Evolutionary conservation across 2,329 filamentous ascomycete genomes (phyloP).

Genomic region (Microdochium paspali): DNA sequence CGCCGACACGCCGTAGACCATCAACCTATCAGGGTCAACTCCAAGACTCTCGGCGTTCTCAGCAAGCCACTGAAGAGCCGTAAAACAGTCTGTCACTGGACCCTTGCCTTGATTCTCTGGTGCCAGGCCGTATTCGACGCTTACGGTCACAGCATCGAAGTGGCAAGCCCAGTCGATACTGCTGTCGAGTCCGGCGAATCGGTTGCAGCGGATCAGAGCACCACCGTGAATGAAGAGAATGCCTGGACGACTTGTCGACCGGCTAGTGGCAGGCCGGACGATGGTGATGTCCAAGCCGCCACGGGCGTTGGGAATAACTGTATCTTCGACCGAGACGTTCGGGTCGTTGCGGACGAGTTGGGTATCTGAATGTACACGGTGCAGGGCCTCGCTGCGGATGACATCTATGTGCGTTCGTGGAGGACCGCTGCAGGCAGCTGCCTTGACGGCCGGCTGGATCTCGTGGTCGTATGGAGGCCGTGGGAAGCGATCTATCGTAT

Average conservation of each 20-base stretch:
- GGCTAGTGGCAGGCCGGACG: slow-evolving; percentile 9
- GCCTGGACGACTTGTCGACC: slow-evolving; percentile 8
- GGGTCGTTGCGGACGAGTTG: slow-evolving; percentile 15
- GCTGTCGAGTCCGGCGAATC: slow-evolving; percentile 20
- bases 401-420: slow-evolving; percentile 17
- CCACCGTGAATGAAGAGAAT: slow-evolving; percentile 22
- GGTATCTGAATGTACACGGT: slow-evolving; percentile 14
- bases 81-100: slow-evolving; percentile 26
- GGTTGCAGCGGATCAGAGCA: slow-evolving; percentile 18
- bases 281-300: slow-evolving; percentile 12
- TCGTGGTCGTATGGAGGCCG: slow-evolving; percentile 18
- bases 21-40: slow-evolving; percentile 35
- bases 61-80: slow-evolving; percentile 21
- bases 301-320: slow-evolving; percentile 14
- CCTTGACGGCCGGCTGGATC: slow-evolving; percentile 13
- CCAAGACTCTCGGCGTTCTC: slow-evolving; percentile 21
- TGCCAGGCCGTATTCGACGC: slow-evolving; percentile 21
- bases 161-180: slow-evolving; percentile 19
- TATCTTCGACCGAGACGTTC: slow-evolving; percentile 15
- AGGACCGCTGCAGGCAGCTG: slow-evolving; percentile 6
- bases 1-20: slow-evolving; percentile 45
- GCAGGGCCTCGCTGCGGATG: slow-evolving; percentile 14
- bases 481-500: slow-evolving; percentile 8
- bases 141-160: slow-evolving; percentile 18
- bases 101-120: slow-evolving; percentile 18